Base-by-base conservation (phyloP, 139 green algal species). In the Yamagishiella unicocca region DNA sequence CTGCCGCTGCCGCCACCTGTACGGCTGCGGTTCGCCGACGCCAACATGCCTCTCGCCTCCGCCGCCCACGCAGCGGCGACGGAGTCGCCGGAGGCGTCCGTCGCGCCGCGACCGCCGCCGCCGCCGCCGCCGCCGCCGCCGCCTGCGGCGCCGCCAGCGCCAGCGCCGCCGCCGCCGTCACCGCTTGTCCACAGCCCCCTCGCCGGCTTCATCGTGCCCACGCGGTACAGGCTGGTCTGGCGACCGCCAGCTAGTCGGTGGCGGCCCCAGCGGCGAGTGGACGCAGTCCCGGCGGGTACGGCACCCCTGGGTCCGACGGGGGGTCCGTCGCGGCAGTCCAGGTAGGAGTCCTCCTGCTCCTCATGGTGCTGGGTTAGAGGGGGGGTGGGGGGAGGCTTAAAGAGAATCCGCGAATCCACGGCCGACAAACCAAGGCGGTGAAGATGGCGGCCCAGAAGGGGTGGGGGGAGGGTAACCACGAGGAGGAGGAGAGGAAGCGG, bases 51-150 rank as follows among this genome's bases (percentile, higher is more conserved):
- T 5, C 72, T 42, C 43, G 72, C 72, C 37, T 62, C 72, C 27
- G 72, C 72, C 72, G 25, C 43, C n/a, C n/a, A n/a, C 22, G 72
- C 45, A 14, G 72, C 45, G 12, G 70, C 40, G 2, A 27, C 70
- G 4, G 70, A 78, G 40, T 7, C 70, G 42, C 40, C 70, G 70
- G 70, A 78, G 40, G 70, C 70, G 70, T 55, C 70, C 40, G 70
- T 78, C 27, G 40, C 40, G 9, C 42, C 70, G 40, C 70, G 40
- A 24, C 27, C 33, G 66, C 31, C 61, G 22, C 17, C 50, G 50
- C 12, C 50, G 50, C 50, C 25, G 29, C 17, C 38, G 19, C 24
- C 64, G 64, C 3, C 64, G 64, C 64, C 33, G 33, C 64, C 29
- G 33, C 38, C 33, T 21, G 4, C 33, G 64, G 25, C 17, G 64